A percentile compares a stretch with the other conserved stretches of the same genome.
Conservation (phyloP, 495 filamentous ascomycete genomes). For the Acidiella bohemica region DNA sequence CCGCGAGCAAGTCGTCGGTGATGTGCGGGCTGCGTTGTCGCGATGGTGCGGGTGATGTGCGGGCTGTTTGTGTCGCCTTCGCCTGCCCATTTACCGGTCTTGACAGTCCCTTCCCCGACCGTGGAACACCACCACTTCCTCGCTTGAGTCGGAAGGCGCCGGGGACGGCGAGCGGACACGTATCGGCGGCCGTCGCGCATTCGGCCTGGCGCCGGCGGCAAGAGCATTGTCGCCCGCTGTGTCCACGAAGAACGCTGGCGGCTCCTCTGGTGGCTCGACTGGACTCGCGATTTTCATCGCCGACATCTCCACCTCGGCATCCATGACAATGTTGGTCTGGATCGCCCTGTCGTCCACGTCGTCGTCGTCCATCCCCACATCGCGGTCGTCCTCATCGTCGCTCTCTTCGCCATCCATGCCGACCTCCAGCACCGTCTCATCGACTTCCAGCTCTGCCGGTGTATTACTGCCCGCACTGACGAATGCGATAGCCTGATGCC, state of each 20-base stretch:
- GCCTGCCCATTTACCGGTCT: too few relatives aligned
- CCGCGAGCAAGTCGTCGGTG: constrained; percentile 1
- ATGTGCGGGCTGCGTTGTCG: background rate
- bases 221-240: constrained; percentile 13
- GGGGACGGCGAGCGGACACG: constrained; percentile 29
- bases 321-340: constrained; percentile 13
- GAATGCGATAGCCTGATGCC: constrained; percentile 53
- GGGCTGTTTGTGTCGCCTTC: too few relatives aligned
- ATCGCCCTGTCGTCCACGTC: constrained; percentile 7
- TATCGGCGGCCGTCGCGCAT: constrained; percentile 11
- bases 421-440: background rate
- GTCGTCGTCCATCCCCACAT: background rate
- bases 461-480: constrained; percentile 42
- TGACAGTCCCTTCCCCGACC: constrained; percentile 33
- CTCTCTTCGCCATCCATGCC: constrained; percentile 4
- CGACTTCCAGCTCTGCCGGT: constrained; percentile 1
- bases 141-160: constrained; percentile 42
- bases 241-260: constrained; percentile 16
- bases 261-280: background rate
- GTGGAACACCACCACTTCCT: constrained; percentile 54
- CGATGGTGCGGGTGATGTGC: background rate
- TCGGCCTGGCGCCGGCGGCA: background rate
- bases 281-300: constrained; percentile 18
- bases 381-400: constrained; percentile 4
- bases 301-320: constrained; percentile 8